A percentile compares a stretch with the other conserved stretches of the same genome.
Conservation (phyloP, 208 protist genomes). For the Leishmania major region DNA sequence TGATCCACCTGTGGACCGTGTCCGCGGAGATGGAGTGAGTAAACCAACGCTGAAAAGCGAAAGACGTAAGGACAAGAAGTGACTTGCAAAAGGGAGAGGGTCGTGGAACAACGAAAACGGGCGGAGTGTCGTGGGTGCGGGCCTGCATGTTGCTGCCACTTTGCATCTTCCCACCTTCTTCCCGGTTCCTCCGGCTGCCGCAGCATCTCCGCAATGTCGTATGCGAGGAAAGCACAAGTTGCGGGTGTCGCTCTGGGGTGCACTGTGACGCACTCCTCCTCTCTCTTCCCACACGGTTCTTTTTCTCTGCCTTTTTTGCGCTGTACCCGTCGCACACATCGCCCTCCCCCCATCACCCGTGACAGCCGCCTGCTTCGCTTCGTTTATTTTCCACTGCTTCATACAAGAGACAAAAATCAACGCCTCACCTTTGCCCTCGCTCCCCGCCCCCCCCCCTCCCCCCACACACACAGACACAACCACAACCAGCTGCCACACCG, state of each 20-base stretch:
- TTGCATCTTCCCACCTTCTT: background rate
- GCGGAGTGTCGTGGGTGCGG: background rate
- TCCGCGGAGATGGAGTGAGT: conserved; percentile 8
- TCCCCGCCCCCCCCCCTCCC: background rate
- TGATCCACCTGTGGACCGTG: conserved; percentile 78
- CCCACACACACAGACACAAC: background rate
- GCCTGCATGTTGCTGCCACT: background rate
- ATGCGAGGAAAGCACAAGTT: no score
- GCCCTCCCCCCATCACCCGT: no score
- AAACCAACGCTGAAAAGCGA: background rate
- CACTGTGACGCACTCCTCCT: background rate
- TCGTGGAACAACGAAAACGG: background rate
- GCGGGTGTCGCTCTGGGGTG: background rate
- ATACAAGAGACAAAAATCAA: background rate
- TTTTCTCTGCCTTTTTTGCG: background rate
- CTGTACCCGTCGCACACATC: background rate
- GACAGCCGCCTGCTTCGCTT: background rate
- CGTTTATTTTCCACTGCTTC: background rate
- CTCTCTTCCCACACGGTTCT: background rate
- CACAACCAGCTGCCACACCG: background rate
- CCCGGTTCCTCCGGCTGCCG: background rate
- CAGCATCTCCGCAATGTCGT: background rate
- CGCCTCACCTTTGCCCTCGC: background rate
- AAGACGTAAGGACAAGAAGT: no score
- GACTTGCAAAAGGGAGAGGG: background rate